Evolutionary conservation across 148 eudicot species (phyloP).

Genomic region (Persicaria maculosa): DNA sequence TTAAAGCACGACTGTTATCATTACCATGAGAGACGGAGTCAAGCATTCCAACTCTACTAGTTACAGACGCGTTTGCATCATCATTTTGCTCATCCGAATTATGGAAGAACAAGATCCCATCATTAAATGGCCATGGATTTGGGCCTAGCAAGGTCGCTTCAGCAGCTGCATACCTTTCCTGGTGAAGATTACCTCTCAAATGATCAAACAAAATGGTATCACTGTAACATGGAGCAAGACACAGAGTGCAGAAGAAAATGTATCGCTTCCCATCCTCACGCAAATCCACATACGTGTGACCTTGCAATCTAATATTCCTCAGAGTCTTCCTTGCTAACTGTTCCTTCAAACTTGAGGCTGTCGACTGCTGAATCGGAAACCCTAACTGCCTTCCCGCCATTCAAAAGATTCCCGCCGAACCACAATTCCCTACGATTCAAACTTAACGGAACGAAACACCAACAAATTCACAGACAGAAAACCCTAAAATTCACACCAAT

Average conservation of each 20-base stretch:
- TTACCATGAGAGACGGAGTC: conserved; percentile 14
- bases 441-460: not conserved
- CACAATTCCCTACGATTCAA: not conserved
- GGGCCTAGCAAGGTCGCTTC: conserved; percentile 63
- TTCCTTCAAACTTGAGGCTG: conserved; percentile 46
- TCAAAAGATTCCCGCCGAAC: conserved; percentile 15
- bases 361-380: conserved; percentile 27
- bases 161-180: conserved; percentile 45
- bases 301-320: conserved; percentile 51
- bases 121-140: conserved; percentile 87
- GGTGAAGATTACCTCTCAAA: conserved; percentile 69
- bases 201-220: conserved; percentile 59
- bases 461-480: conserved; percentile 7
- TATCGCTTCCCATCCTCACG: conserved; percentile 73
- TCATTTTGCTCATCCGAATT: conserved; percentile 27
- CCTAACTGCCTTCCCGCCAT: conserved; percentile 70
- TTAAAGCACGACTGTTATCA: conserved; percentile 45
- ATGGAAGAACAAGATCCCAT: conserved; percentile 74
- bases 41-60: conserved; percentile 13
- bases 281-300: conserved; percentile 81
- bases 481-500: conserved; percentile 17
- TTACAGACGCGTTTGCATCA: conserved; percentile 13
- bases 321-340: conserved; percentile 55
- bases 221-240: conserved; percentile 74
- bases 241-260: conserved; percentile 76